A percentile compares a stretch with the other conserved stretches of the same genome.
phyloP scores from a whole-genome alignment of 1,139 yeast genomes.

The Taphrina populina region DNA sequence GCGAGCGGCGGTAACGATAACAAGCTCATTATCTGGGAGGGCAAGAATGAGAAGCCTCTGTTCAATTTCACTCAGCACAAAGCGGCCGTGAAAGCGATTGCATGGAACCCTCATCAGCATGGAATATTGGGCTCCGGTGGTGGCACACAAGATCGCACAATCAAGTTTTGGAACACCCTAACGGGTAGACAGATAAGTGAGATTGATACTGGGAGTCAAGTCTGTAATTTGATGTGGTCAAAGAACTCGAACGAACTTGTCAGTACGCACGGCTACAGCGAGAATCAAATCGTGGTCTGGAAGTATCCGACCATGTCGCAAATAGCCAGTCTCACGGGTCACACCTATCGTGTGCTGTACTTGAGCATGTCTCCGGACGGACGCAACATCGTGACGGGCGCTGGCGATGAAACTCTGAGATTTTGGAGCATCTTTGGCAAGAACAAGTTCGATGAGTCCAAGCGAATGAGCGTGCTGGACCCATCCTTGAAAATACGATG shows the following conservation, averaged over 20 bases:
- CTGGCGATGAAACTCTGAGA: constrained; percentile 89
- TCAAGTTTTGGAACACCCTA: constrained; percentile 88
- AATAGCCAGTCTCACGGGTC: constrained; percentile 90
- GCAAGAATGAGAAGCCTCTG: constrained; percentile 65
- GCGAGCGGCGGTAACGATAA: constrained; percentile 97
- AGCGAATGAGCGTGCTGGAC: constrained; percentile 26
- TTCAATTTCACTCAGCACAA: constrained; percentile 76
- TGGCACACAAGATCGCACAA: constrained; percentile 89
- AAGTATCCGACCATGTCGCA: constrained; percentile 91
- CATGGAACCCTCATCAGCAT: constrained; percentile 97
- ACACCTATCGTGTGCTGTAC: constrained; percentile 86
- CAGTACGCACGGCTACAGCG: constrained; percentile 90
- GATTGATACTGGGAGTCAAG: constrained; percentile 92
- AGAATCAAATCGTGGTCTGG: constrained; percentile 92
- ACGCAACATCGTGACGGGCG: constrained; percentile 96
- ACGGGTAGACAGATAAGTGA: constrained; percentile 73
- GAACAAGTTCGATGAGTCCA: constrained; percentile 27
- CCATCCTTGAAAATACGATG: constrained; percentile 29
- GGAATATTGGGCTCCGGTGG: constrained; percentile 95
- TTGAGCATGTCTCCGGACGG: constrained; percentile 95
- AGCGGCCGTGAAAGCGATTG: constrained; percentile 94
- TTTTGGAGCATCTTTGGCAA: constrained; percentile 41
- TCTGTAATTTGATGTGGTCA: constrained; percentile 92
- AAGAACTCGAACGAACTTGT: constrained; percentile 87
- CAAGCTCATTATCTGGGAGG: constrained; percentile 82